Conservation (phyloP, 345 rosid genomes). For the Noccaea bulbosa region DNA sequence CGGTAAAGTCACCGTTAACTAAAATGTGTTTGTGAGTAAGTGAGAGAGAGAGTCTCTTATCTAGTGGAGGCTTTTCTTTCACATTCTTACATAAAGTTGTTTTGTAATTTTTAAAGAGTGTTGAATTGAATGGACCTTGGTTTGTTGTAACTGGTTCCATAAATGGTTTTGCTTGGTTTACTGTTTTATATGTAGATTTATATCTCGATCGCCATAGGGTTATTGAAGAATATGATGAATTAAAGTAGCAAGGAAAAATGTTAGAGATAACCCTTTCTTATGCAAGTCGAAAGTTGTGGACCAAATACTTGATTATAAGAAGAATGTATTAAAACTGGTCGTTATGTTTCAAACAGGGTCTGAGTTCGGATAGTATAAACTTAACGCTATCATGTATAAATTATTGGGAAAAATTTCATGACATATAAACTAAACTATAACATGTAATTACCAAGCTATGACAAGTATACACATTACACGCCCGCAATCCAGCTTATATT, state of each 20-base stretch:
- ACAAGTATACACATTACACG: no score
- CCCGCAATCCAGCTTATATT: no score
- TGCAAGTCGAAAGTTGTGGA: neutral
- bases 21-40: slow-evolving; percentile 28
- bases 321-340: no score
- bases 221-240: neutral
- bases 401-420: neutral
- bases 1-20: slow-evolving; percentile 90
- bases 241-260: neutral
- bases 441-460: neutral
- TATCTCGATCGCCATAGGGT: no score
- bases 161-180: neutral
- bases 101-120: slow-evolving; percentile 33
- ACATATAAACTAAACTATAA: neutral
- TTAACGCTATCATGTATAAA: neutral
- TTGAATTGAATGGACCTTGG: slow-evolving; percentile 29
- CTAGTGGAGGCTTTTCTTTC: slow-evolving; percentile 25
- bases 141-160: slow-evolving; percentile 31
- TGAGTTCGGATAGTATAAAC: neutral
- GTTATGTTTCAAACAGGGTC: neutral
- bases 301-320: no score
- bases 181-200: neutral
- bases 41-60: slow-evolving; percentile 18
- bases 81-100: slow-evolving; percentile 20
- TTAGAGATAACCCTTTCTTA: neutral